Percentiles rank a stretch among this genome's conserved stretches.
Conservation (phyloP, 192 early-diverging fungal genomes). For the Nowakowskiella sp. region DNA sequence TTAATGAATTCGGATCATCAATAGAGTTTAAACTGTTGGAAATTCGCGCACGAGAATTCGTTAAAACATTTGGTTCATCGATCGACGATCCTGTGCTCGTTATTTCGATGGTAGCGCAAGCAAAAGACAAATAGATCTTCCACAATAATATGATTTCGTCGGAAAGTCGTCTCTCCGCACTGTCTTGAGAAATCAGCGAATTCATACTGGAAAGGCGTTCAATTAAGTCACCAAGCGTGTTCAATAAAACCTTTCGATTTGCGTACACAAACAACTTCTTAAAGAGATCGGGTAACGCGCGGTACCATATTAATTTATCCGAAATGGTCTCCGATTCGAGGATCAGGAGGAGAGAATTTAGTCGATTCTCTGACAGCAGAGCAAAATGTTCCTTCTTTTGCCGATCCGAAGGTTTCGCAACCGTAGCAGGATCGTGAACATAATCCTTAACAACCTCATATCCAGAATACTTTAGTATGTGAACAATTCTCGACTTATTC, state of each 20-base stretch:
- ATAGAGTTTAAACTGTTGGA: not conserved
- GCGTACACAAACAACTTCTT: slow-evolving; percentile 50
- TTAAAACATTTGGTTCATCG: too few species aligned
- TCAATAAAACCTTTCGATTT: slow-evolving; percentile 35
- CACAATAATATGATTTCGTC: slow-evolving; percentile 67
- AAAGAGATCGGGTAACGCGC: slow-evolving; percentile 56
- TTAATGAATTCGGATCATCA: slow-evolving; percentile 29
- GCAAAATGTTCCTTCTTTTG: too few species aligned
- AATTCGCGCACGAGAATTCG: too few species aligned
- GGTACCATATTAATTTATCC: slow-evolving; percentile 60
- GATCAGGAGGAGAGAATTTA: slow-evolving; percentile 49
- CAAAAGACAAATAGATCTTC: slow-evolving; percentile 63
- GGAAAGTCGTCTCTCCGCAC: slow-evolving; percentile 32
- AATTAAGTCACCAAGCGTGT: slow-evolving; percentile 48
- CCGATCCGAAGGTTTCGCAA: too few species aligned
- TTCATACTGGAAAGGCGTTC: slow-evolving; percentile 56
- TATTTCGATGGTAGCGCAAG: slow-evolving; percentile 58
- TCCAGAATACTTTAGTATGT: not conserved
- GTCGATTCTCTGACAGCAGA: slow-evolving; percentile 42
- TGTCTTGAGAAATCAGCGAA: slow-evolving; percentile 44
- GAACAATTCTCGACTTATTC: too few species aligned
- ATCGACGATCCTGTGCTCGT: slow-evolving; percentile 2
- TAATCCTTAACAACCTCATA: not conserved
- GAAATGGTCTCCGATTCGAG: slow-evolving; percentile 47
- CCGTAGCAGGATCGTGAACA: not conserved